Percentiles rank a stretch among this genome's conserved stretches.
Conservation (phyloP, 2,329 filamentous ascomycete genomes). For the Monilinia fructicola region DNA sequence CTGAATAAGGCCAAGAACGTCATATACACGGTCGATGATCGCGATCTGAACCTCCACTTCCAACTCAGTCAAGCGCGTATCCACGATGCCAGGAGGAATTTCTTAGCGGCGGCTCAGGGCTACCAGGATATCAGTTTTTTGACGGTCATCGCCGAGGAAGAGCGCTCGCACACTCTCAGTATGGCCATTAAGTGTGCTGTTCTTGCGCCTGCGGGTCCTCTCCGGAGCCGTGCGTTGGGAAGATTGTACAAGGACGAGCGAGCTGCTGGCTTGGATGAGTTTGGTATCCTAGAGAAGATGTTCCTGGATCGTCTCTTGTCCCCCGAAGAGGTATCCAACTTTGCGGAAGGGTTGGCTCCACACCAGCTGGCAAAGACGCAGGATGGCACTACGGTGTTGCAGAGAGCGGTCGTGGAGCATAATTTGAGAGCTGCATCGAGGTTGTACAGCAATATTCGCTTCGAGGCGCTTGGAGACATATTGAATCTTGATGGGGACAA, state of each 20-base stretch:
- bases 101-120: conserved; percentile 80
- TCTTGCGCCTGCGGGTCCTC: conserved; percentile 84
- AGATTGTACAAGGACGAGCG: conserved; percentile 94
- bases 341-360: conserved; percentile 74
- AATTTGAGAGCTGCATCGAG: conserved; percentile 85
- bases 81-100: conserved; percentile 84
- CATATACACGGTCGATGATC: conserved; percentile 74
- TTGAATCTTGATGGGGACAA: conserved; percentile 76
- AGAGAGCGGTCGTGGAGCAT: conserved; percentile 92
- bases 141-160: conserved; percentile 76
- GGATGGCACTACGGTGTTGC: conserved; percentile 89
- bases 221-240: conserved; percentile 75
- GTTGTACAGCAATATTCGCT: conserved; percentile 74
- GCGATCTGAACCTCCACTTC: conserved; percentile 78
- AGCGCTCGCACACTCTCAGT: conserved; percentile 78
- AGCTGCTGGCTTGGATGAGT: conserved; percentile 71
- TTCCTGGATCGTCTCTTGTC: conserved; percentile 84
- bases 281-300: conserved; percentile 93
- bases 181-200: conserved; percentile 92
- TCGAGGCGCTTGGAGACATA: conserved; percentile 72
- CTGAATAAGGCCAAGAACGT: conserved; percentile 95
- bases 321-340: conserved; percentile 79
- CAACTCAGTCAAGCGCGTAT: conserved; percentile 90
- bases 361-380: conserved; percentile 89
- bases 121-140: conserved; percentile 88